A percentile compares a stretch with the other conserved stretches of the same genome.
These are phyloP conservation scores for Cercophora newfieldiana DNA, from an alignment of 495 filamentous ascomycete genomes.

Conservation along the genomic window DNA sequence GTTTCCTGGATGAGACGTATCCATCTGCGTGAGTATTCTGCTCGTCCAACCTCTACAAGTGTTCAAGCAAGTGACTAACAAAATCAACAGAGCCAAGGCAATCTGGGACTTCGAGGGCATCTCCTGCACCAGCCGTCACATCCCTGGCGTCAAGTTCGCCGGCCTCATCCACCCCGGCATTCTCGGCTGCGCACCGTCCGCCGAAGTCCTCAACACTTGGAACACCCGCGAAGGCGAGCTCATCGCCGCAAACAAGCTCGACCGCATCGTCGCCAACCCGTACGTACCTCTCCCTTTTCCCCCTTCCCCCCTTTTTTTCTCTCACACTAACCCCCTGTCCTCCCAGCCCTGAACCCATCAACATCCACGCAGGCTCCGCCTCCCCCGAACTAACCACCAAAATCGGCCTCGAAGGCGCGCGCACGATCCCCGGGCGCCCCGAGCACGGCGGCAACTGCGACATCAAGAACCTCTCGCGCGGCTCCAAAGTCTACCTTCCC, in stretches of 20 bases:
- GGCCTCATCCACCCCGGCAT: conserved; percentile 96
- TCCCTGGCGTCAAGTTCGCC: conserved; percentile 83
- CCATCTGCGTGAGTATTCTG: conserved; percentile 63
- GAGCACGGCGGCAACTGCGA: conserved; percentile 76
- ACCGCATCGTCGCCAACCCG: conserved; percentile 77
- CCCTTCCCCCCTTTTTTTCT: background rate
- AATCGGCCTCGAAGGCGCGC: conserved; percentile 81
- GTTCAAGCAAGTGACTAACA: background rate
- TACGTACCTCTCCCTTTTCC: conserved; percentile 11
- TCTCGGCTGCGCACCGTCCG: conserved; percentile 84
- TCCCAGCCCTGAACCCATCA: conserved; percentile 59
- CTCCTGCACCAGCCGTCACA: conserved; percentile 86
- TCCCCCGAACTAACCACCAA: conserved; percentile 62
- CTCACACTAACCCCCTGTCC: background rate
- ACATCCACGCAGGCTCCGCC: conserved; percentile 71
- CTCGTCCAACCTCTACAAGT: background rate
- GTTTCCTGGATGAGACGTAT: conserved; percentile 88
- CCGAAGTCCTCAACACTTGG: conserved; percentile 66
- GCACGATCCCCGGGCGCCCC: conserved; percentile 79
- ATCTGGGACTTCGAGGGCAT: conserved; percentile 99
- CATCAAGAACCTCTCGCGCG: conserved; percentile 78
- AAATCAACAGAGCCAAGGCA: conserved; percentile 69
- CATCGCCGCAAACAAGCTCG: conserved; percentile 64
- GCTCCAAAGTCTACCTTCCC: conserved; percentile 86
- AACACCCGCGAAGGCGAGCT: conserved; percentile 79